Evolutionary conservation across 129 eudicot species (phyloP).

Genomic region (Scalesia atractyloides): DNA sequence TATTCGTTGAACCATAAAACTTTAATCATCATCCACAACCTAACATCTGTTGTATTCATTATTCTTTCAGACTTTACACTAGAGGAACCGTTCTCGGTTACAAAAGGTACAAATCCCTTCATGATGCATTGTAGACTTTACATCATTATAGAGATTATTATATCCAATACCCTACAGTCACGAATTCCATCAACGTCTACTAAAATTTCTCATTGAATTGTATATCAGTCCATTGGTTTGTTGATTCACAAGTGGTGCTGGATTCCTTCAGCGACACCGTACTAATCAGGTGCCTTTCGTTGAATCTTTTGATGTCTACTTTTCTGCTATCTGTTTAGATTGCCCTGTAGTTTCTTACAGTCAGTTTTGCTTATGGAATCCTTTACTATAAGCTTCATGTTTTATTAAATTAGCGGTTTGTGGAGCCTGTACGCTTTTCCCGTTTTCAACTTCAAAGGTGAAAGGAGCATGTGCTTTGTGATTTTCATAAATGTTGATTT

Average conservation of each 20-base stretch:
- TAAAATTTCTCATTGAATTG: neutral
- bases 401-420: too few species aligned
- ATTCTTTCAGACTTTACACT: slow-evolving; percentile 40
- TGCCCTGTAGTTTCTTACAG: too few species aligned
- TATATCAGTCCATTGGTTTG: neutral
- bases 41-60: neutral
- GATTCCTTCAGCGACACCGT: neutral
- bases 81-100: slow-evolving; percentile 52
- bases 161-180: neutral
- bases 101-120: slow-evolving; percentile 31
- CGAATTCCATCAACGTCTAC: neutral
- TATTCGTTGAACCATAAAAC: slow-evolving; percentile 5
- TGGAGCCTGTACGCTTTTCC: neutral
- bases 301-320: too few species aligned
- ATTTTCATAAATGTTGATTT: slow-evolving; percentile 5
- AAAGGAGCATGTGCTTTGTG: neutral
- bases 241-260: neutral
- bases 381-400: too few species aligned
- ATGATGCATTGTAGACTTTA: neutral
- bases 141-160: neutral
- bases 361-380: too few species aligned
- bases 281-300: neutral
- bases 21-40: neutral
- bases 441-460: neutral
- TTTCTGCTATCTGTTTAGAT: too few species aligned